These are phyloP conservation scores for Alternaria gansuensis DNA, from an alignment of 2,329 filamentous ascomycete genomes.

Conservation along the genomic window DNA sequence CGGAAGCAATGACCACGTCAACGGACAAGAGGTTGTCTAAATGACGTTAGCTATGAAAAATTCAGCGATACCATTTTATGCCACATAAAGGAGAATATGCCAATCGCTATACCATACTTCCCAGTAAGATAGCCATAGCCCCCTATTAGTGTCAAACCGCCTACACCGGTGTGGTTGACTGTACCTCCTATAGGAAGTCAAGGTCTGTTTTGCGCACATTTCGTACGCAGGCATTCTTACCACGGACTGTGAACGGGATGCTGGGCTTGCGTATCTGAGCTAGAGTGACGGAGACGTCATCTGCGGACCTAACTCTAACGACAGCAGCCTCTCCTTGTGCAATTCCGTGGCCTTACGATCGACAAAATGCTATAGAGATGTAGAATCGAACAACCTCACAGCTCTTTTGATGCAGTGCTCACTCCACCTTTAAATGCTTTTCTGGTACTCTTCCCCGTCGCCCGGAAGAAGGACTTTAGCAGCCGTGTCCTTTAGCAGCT, in stretches of 20 bases:
- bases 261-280: conserved; percentile 35
- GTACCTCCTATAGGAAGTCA: conserved; percentile 59
- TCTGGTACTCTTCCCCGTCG: conserved; percentile 36
- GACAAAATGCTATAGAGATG: not conserved
- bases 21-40: conserved; percentile 52
- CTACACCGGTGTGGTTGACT: conserved; percentile 70
- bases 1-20: conserved; percentile 49
- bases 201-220: not conserved
- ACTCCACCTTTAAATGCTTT: conserved; percentile 43
- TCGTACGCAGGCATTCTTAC: not conserved
- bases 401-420: conserved; percentile 43
- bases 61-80: not conserved
- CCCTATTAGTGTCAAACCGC: conserved; percentile 64
- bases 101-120: conserved; percentile 63
- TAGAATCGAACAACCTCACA: conserved; percentile 23
- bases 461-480: conserved; percentile 35
- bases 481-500: conserved; percentile 29
- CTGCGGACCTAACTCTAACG: conserved; percentile 29
- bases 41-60: not conserved
- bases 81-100: conserved; percentile 40
- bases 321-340: conserved; percentile 31
- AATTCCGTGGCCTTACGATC: not conserved
- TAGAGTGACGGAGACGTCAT: conserved; percentile 37
- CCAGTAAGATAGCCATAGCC: conserved; percentile 67
- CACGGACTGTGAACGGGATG: conserved; percentile 62